Evolutionary conservation across 192 early-diverging fungal genomes (phyloP).

Genomic region (Backusella westeae): DNA sequence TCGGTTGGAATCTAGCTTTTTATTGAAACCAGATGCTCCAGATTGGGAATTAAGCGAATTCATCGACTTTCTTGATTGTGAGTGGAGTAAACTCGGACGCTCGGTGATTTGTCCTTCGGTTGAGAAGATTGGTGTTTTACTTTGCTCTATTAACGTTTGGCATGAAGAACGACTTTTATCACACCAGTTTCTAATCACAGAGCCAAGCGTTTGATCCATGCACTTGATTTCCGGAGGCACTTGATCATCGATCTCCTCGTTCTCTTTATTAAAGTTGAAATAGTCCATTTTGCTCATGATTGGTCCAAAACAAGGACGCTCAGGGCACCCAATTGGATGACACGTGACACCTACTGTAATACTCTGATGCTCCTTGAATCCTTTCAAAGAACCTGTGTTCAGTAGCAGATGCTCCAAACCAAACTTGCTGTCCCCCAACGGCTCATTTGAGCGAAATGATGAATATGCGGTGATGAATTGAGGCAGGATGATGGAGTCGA

Average conservation of each 20-base stretch:
- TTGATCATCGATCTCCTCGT: neutral
- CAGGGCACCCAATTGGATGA: conserved; percentile 26
- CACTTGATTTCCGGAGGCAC: no score
- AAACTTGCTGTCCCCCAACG: neutral
- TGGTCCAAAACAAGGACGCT: conserved; percentile 26
- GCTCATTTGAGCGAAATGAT: neutral
- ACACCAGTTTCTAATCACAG: neutral
- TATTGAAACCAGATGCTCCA: neutral
- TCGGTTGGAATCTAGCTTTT: neutral
- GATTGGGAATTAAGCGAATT: neutral
- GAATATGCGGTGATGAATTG: conserved; percentile 16
- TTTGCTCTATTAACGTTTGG: neutral
- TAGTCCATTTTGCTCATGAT: conserved; percentile 16
- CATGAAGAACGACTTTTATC: neutral
- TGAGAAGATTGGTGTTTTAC: neutral
- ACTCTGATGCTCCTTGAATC: conserved; percentile 24
- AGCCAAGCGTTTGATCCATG: neutral
- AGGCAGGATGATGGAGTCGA: neutral
- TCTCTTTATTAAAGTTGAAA: conserved; percentile 4
- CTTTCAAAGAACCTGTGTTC: conserved; percentile 7
- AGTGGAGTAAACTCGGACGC: neutral
- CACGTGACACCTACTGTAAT: conserved; percentile 13
- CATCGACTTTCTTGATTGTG: neutral
- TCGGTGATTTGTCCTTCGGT: neutral
- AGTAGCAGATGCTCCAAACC: conserved; percentile 20